Percentiles rank a stretch among this genome's conserved stretches.
Conservation (phyloP, 768 basidiomycete genomes). For the Lepiota venenata region DNA sequence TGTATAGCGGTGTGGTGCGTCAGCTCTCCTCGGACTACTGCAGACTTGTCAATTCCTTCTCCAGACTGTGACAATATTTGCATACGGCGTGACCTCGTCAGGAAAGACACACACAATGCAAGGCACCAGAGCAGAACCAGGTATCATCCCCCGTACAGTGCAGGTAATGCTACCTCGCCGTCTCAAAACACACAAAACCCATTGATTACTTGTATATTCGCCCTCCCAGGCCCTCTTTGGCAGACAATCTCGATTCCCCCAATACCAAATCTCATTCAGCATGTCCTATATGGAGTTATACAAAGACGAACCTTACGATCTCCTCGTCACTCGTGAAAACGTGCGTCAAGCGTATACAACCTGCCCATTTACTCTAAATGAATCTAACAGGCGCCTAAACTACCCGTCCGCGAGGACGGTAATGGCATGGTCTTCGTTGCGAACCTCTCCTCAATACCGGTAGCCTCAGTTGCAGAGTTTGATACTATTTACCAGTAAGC, state of each 20-base stretch:
- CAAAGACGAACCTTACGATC: slow-evolving; percentile 88
- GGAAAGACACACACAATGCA: slow-evolving; percentile 96
- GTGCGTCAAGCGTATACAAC: slow-evolving; percentile 32
- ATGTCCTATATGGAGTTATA: slow-evolving; percentile 90
- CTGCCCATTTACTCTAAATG: background rate
- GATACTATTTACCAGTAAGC: slow-evolving; percentile 43
- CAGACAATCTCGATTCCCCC: slow-evolving; percentile 34
- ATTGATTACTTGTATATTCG: background rate
- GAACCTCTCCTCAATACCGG: slow-evolving; percentile 40
- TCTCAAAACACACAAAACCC: background rate
- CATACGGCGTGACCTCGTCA: slow-evolving; percentile 88
- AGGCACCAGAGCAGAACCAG: slow-evolving; percentile 68
- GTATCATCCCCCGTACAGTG: slow-evolving; percentile 84
- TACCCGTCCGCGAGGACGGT: slow-evolving; percentile 53
- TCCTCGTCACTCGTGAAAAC: slow-evolving; percentile 69
- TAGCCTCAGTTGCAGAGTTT: slow-evolving; percentile 41
- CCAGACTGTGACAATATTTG: slow-evolving; percentile 84
- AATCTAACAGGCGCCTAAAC: slow-evolving; percentile 41
- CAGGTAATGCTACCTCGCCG: slow-evolving; percentile 39
- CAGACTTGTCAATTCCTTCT: slow-evolving; percentile 3
- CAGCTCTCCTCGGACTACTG: background rate
- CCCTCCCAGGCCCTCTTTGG: slow-evolving; percentile 54
- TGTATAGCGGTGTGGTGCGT: slow-evolving; percentile 72
- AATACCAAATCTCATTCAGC: slow-evolving; percentile 43
- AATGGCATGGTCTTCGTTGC: slow-evolving; percentile 53